Base-by-base conservation (phyloP, 805 yeast species). In the Diddensiella santjacobensis region DNA sequence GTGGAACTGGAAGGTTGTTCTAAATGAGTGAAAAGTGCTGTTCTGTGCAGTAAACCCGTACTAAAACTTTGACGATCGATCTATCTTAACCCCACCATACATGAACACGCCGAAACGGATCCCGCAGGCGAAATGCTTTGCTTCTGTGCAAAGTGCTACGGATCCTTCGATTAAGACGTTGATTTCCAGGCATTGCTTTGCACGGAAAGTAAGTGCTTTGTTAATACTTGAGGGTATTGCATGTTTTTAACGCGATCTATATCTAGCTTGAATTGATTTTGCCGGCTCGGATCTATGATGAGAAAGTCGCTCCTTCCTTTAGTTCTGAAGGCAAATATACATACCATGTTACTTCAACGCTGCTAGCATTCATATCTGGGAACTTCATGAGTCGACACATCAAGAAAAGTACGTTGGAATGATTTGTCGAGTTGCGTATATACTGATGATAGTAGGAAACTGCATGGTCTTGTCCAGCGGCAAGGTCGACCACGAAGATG, bases 401-500 rank as follows among this genome's bases (percentile, higher is more conserved):
- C 41, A 43, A 43, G 20, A 15, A 13, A 13, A 43, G 39, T 11
- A 43, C 42, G 42, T 22, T 23, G 10, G 40, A 5, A 22, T 17
- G 8, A 19, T 17, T 22, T 8, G 42, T 39, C n/a, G n/a, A n/a
- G n/a, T 13, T n/a, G 31, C n/a, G 10, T 22, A 17, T 13, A 39
- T 11, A 39, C 31, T 39, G n/a, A n/a, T n/a, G n/a, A n/a, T n/a
- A n/a, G 23, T 8, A 24, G 39, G 17, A 5, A 13, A 20, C 17
- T 22, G 40, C 18, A n/a, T 13, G 13, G 26, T 54, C 19, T 31
- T 60, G 8, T 56, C 59, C 19, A 31, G 45, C 8, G 51, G 51
- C 18, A 52, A 59, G 26, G 52, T 68, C 1, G 63, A 67, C 35
- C 64, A 65, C 47, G 61, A 68, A 44, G 66, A 69, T 43, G 55